Conservation (phyloP, 495 filamentous ascomycete species). For the Paragyromitra xinjiangensis region DNA sequence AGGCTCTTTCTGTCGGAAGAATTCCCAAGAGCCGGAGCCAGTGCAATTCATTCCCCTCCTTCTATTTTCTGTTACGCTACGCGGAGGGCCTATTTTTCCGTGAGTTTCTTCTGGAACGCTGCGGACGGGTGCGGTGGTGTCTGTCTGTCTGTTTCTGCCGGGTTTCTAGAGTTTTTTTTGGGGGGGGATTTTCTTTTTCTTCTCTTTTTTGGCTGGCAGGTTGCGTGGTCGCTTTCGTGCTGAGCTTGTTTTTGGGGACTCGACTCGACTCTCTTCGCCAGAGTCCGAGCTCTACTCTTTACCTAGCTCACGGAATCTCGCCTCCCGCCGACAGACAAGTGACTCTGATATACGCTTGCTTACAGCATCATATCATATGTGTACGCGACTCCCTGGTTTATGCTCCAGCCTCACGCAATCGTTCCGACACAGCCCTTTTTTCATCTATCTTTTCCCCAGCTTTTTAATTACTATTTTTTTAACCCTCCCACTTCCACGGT, state of each 20-base stretch:
- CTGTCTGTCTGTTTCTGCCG: neutral
- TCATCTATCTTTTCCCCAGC: constrained; percentile 28
- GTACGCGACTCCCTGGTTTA: constrained; percentile 34
- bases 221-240: constrained; percentile 7
- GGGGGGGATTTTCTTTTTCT: neutral
- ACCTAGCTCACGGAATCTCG: constrained; percentile 19
- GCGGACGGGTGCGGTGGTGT: constrained; percentile 8
- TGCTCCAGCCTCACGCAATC: constrained; percentile 31
- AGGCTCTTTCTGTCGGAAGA: constrained; percentile 35
- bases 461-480: constrained; percentile 7
- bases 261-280: neutral
- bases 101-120: constrained; percentile 46
- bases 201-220: neutral
- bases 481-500: neutral
- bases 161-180: neutral
- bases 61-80: constrained; percentile 18
- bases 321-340: neutral
- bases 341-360: constrained; percentile 25
- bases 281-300: constrained; percentile 25
- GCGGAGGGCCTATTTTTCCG: constrained; percentile 33
- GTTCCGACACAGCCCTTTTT: constrained; percentile 32
- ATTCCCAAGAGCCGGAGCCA: constrained; percentile 12
- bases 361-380: constrained; percentile 10
- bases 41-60: neutral
- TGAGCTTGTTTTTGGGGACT: constrained; percentile 27